Evolutionary conservation across 768 basidiomycete genomes (phyloP), one percentile per base, ranked within the genome.

Genomic region (Pisolithus sp.): DNA sequence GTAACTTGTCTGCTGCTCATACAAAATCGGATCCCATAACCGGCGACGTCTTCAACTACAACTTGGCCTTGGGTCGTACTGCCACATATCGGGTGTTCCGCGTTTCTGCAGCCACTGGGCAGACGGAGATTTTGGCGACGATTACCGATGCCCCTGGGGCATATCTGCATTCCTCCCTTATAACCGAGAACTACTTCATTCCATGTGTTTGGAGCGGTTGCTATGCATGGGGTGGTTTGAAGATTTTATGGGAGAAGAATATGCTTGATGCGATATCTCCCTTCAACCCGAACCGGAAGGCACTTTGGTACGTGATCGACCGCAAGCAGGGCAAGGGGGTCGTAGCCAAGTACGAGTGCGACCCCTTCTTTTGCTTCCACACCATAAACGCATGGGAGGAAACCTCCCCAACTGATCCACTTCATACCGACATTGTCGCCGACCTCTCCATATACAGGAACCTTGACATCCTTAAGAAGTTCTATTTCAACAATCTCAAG

Each of bases 291-390:
- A 54, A 63, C 17, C 45, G 48, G 21, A 58, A 62, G 30, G 61
- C 68, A 0, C 39, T 67, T 34, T 74, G 71, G 64, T 73, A 70
- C 31, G 64, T 74, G 45, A 52, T 74, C 44, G 70, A 73, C 54
- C 68, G 72, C 45, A 59, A 63, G 50, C 54, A 62, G 23, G 66
- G 61, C 20, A 66, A 60, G 48, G 72, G 73, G 0, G 59, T 74
- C 34, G 59, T 73, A 5, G 65, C 71, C 43, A 67, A 64, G 50
- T 73, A 72, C 57, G 62, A 64, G 50, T 65, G 59, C 41, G 61
- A 64, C 43, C 63, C 71, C 0, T 74, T 73, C 60, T 74, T 73
- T 57, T 64, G 59, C 52, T 74, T 74, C 60, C 73, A 74, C 50
- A 54, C 60, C 24, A 17, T 73, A 53, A 74, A 74, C n/a, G 67